Evolutionary conservation across 805 yeast species (phyloP), one percentile per base, ranked within the genome.

Genomic region (Barnettozyma sucrosica): DNA sequence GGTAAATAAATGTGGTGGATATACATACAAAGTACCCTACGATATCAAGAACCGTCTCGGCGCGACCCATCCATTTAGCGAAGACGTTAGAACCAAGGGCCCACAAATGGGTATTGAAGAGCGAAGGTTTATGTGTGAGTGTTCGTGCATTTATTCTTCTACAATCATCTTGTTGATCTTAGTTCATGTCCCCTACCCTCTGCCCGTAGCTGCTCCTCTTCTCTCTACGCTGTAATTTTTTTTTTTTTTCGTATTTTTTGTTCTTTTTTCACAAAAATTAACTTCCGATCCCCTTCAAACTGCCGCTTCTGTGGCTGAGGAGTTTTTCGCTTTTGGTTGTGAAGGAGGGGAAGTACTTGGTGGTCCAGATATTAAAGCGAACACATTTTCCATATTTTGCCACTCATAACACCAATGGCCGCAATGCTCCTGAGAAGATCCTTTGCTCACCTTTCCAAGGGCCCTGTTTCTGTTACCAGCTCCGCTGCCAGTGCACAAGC

Each of bases 351-450:
- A 33, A 33, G 21, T 25, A 24, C 7, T 10, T 16, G 5, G n/a
- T n/a, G 25, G n/a, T 25, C 5, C 30, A 38, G 21, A 23, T n/a
- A 39, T 16, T 25, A 39, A 24, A 24, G 16, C 14, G 16, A n/a
- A 9, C 33, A 24, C 37, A 18, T 16, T 33, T 34, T 19, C 37
- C 37, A 34, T n/a, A n/a, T 18, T 34, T 19, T 28, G 32, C 32
- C 32, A 28, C 32, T 16, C 7, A 8, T 13, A 28, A 9, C 16
- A 5, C 32, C 3, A 11, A n/a, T 6, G 6, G 26, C 3, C 25
- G 18, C 14, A 36, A 45, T 38, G 51, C 39, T 45, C 32, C 43
- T 44, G 18, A 44, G 42, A 36, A 48, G 51, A 48, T 6, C 46
- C 8, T 36, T 48, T 18, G 51, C 51, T 13, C 43, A 43, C 10